Percentiles rank a stretch among this genome's conserved stretches.
Conservation (phyloP, 2,329 filamentous ascomycete species). For the Lecanosticta acicola region DNA sequence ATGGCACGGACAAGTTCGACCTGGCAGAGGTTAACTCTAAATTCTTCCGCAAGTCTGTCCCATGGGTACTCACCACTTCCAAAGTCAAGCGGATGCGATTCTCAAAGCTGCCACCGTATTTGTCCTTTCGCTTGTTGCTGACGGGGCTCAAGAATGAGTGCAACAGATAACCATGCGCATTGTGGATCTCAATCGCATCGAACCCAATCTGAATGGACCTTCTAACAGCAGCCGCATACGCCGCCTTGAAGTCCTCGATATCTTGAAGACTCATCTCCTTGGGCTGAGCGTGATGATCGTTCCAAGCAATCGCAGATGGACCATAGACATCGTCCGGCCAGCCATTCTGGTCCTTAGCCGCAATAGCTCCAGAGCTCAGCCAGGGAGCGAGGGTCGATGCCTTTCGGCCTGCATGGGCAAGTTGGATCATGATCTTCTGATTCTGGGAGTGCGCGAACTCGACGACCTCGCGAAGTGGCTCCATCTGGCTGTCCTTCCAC, state of each 20-base stretch:
- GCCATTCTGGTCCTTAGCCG: constrained; percentile 47
- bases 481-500: constrained; percentile 80
- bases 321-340: constrained; percentile 51
- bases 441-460: constrained; percentile 77
- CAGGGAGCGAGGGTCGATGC: constrained; percentile 58
- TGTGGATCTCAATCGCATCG: constrained; percentile 75
- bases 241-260: constrained; percentile 59
- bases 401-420: constrained; percentile 71
- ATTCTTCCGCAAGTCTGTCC: background rate
- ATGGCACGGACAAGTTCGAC: constrained; percentile 56
- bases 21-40: constrained; percentile 1
- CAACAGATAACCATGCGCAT: constrained; percentile 68
- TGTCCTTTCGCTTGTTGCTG: constrained; percentile 62
- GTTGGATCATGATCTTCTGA: constrained; percentile 71
- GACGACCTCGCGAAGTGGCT: constrained; percentile 61
- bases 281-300: constrained; percentile 55
- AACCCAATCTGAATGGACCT: constrained; percentile 53
- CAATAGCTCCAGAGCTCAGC: constrained; percentile 53
- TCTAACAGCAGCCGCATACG: constrained; percentile 59
- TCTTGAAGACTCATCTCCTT: constrained; percentile 63
- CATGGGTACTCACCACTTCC: constrained; percentile 45
- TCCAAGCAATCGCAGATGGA: constrained; percentile 57
- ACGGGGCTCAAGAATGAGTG: constrained; percentile 64
- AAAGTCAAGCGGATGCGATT: constrained; percentile 64
- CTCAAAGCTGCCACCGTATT: constrained; percentile 62